These are phyloP conservation scores for Protomyces lactucae-debilis DNA, from an alignment of 1,139 yeast genomes.

Conservation along the genomic window DNA sequence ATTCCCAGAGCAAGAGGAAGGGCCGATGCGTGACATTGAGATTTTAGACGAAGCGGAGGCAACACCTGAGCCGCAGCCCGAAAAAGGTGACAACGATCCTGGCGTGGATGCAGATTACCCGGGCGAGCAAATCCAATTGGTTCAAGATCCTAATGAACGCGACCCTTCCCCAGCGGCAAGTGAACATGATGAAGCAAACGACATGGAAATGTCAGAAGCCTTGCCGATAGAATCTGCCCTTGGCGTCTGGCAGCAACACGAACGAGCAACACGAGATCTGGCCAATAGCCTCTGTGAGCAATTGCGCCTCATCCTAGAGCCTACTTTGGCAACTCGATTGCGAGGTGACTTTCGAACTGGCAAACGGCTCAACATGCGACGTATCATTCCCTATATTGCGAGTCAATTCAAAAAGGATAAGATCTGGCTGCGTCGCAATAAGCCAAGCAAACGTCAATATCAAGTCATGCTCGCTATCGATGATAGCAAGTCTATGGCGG, in stretches of 20 bases:
- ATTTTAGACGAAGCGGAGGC: too few species aligned
- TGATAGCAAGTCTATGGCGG: constrained; percentile 96
- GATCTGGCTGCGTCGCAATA: constrained; percentile 96
- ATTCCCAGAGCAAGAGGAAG: constrained; percentile 32
- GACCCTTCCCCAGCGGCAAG: background rate
- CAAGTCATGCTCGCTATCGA: constrained; percentile 97
- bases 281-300: constrained; percentile 90
- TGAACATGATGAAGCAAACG: constrained; percentile 34
- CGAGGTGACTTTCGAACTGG: constrained; percentile 97
- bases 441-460: constrained; percentile 94
- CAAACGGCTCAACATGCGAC: constrained; percentile 91
- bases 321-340: constrained; percentile 88
- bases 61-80: too few species aligned
- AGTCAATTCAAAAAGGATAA: constrained; percentile 96
- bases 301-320: constrained; percentile 84
- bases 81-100: too few species aligned
- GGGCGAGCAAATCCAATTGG: too few species aligned
- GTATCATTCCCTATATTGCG: constrained; percentile 96
- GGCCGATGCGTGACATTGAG: background rate
- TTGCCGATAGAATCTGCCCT: constrained; percentile 55
- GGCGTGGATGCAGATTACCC: too few species aligned
- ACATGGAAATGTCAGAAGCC: constrained; percentile 42
- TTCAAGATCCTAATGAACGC: background rate
- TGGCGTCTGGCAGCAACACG: constrained; percentile 76
- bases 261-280: constrained; percentile 74